A percentile compares a stretch with the other conserved stretches of the same genome.
phyloP scores from a whole-genome alignment of 2,329 filamentous ascomycete species.

The Plenodomus biglobosus region DNA sequence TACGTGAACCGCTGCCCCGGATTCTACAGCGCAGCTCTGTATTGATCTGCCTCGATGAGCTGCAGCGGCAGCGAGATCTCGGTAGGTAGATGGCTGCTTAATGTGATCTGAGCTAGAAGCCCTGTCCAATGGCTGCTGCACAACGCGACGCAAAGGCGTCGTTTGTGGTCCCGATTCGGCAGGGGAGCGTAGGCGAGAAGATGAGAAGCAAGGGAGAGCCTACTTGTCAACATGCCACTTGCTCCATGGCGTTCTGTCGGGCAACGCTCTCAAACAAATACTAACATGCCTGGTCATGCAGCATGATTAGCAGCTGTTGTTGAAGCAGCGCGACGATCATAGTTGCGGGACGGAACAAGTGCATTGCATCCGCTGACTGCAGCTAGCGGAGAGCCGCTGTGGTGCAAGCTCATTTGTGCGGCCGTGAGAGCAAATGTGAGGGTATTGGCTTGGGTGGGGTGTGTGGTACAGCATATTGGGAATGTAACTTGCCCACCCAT shows the following conservation, averaged over 20 bases:
- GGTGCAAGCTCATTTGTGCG: slow-evolving; percentile 32
- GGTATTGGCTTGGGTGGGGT: slow-evolving; percentile 22
- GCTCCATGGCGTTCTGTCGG: slow-evolving; percentile 27
- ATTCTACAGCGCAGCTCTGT: slow-evolving; percentile 29
- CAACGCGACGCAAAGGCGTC: slow-evolving; percentile 22
- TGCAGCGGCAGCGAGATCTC: slow-evolving; percentile 27
- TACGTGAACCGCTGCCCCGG: slow-evolving; percentile 36
- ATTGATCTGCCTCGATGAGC: slow-evolving; percentile 25
- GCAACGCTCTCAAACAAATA: slow-evolving; percentile 34
- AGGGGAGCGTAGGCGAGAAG: slow-evolving; percentile 31
- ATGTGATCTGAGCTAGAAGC: slow-evolving; percentile 17
- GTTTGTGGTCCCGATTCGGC: slow-evolving; percentile 20
- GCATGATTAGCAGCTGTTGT: slow-evolving; percentile 22
- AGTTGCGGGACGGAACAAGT: slow-evolving; percentile 30
- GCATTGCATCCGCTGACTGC: slow-evolving; percentile 29
- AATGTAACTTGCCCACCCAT: slow-evolving; percentile 35
- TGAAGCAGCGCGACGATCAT: slow-evolving; percentile 18
- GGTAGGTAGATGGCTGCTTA: slow-evolving; percentile 24
- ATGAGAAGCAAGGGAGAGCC: slow-evolving; percentile 34
- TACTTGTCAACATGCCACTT: slow-evolving; percentile 35
- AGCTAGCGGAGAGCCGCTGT: slow-evolving; percentile 35
- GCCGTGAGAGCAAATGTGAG: slow-evolving; percentile 18
- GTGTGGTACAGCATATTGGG: slow-evolving; percentile 33
- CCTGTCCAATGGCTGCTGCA: slow-evolving; percentile 26
- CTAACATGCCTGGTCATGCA: slow-evolving; percentile 27